Evolutionary conservation across 768 basidiomycete species (phyloP), one percentile per base, ranked within the genome.

Genomic region (Trametes meyenii): DNA sequence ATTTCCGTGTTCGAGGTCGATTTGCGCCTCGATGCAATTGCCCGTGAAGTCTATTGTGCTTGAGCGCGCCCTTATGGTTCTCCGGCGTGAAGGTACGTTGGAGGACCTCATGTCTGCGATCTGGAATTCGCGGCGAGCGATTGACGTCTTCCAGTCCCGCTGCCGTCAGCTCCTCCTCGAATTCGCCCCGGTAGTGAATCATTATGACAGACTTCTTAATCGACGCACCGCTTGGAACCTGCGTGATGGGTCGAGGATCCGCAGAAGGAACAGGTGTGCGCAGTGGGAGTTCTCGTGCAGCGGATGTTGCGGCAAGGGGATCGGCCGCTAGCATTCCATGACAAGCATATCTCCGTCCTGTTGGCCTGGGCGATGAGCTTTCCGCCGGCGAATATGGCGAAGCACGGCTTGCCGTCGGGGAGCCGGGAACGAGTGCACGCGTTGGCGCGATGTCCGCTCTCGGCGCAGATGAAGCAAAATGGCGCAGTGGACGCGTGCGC

Each of bases 241-340:
- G 55, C 50, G 46, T 51, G 50, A 58, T 63, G 62, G n/a, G 19
- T 26, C 16, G 56, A 7, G 62, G 62, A 38, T n/a, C 62, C 50
- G 45, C 62, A 63, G 56, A 63, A 54, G 16, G 62, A 63, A 35
- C 62, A 63, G 35, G 21, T 11, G 48, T 63, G 62, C 3, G 5
- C 50, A 2, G 50, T 33, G 5, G 36, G 3, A 4, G 38, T 45
- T 3, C n/a, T 6, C 10, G 21, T 19, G 38, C 56, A 58, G 3
- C 36, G 26, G 12, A 13, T 3, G 42, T 23, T 13, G 26, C 40
- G 42, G 52, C 56, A 63, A 13, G 43, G 46, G 14, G 26, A 21
- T 0, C 50, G 19, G 5, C 55, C 45, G 13, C 56, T 46, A 3
- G 38, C 26, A 40, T 61, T 61, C 60, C 60, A 61, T 5, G 46